These are phyloP conservation scores for Podaxis mareebaensis DNA, from an alignment of 768 basidiomycete genomes.

Conservation along the genomic window DNA sequence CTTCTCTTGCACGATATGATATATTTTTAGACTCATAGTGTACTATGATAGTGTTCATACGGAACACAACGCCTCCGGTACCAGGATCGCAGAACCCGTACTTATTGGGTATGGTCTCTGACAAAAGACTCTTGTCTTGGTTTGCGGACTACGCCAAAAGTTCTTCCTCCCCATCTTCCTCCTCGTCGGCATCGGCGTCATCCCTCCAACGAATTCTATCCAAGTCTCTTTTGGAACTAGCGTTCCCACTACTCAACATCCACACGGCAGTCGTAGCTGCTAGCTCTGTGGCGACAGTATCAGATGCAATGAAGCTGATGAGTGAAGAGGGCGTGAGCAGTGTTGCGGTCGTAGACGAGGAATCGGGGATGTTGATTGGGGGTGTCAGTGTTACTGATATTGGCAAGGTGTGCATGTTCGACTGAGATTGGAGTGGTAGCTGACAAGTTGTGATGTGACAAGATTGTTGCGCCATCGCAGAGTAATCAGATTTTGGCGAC, in stretches of 20 bases:
- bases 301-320: constrained; percentile 86
- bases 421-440: neutral
- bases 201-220: constrained; percentile 45
- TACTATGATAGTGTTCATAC: constrained; percentile 1
- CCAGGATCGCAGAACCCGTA: constrained; percentile 31
- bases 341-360: constrained; percentile 73
- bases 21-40: neutral
- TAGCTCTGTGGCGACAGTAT: constrained; percentile 58
- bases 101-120: constrained; percentile 75
- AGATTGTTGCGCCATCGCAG: constrained; percentile 80
- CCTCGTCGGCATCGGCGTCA: neutral
- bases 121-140: constrained; percentile 70
- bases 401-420: constrained; percentile 51
- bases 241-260: constrained; percentile 66
- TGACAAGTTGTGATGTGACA: constrained; percentile 25
- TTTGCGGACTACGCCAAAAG: constrained; percentile 56
- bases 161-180: constrained; percentile 30
- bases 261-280: constrained; percentile 64
- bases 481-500: constrained; percentile 75
- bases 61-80: neutral
- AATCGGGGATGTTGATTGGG: constrained; percentile 61
- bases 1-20: neutral
- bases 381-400: constrained; percentile 84
- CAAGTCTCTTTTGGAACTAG: constrained; percentile 54
- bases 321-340: constrained; percentile 85